Evolutionary conservation across 257 asterid species (phyloP).

Genomic region (Rehmannia glutinosa): DNA sequence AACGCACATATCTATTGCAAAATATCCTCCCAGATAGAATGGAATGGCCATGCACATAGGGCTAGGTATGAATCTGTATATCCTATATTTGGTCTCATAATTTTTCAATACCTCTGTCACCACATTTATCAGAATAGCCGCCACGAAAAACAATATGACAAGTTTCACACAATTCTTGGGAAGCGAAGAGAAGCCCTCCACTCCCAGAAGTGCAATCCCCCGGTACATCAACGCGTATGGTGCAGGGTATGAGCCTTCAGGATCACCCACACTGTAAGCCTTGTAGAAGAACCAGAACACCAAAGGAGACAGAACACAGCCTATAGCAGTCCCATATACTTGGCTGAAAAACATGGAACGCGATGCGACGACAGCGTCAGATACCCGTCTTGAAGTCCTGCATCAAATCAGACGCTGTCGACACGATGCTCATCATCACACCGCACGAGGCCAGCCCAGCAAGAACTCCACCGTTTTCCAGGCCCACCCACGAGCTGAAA

Average conservation of each 20-base stretch:
- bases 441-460: slow-evolving; percentile 76
- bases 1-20: slow-evolving; percentile 74
- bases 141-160: slow-evolving; percentile 28
- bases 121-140: slow-evolving; percentile 30
- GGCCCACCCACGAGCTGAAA: slow-evolving; percentile 63
- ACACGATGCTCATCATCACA: slow-evolving; percentile 66
- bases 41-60: slow-evolving; percentile 92
- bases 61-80: slow-evolving; percentile 54
- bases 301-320: slow-evolving; percentile 43
- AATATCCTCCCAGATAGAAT: slow-evolving; percentile 61
- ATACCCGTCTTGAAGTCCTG: slow-evolving; percentile 72
- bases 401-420: slow-evolving; percentile 65
- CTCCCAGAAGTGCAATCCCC: slow-evolving; percentile 55
- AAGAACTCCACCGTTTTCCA: slow-evolving; percentile 46
- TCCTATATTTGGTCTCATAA: slow-evolving; percentile 37
- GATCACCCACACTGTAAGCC: slow-evolving; percentile 48
- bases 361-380: slow-evolving; percentile 59
- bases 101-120: slow-evolving; percentile 14
- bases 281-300: slow-evolving; percentile 65
- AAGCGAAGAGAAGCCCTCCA: slow-evolving; percentile 54
- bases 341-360: slow-evolving; percentile 64
- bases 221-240: slow-evolving; percentile 50
- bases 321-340: slow-evolving; percentile 52
- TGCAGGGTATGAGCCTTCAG: slow-evolving; percentile 45
- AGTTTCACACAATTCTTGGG: slow-evolving; percentile 56